Evolutionary conservation across 257 asterid genomes (phyloP).

Genomic region (Solanum medicagineum): DNA sequence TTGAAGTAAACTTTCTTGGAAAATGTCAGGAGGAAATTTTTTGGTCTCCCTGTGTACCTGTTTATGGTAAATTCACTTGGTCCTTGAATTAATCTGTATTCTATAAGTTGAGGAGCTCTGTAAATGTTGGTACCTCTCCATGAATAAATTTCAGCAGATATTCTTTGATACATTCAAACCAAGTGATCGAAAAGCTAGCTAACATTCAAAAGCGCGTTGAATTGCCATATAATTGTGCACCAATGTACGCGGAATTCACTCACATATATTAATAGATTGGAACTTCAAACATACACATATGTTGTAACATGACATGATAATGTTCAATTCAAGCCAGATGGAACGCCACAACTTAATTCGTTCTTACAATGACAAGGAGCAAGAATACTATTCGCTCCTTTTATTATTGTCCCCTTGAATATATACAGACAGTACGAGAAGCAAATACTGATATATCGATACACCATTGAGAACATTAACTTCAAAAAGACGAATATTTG

Average conservation of each 20-base stretch:
- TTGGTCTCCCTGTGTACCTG: neutral
- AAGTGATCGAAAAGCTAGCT: neutral
- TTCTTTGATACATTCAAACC: neutral
- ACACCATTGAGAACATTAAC: neutral
- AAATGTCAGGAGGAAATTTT: neutral
- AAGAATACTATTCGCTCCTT: neutral
- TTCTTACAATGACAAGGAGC: neutral
- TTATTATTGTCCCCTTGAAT: neutral
- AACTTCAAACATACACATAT: neutral
- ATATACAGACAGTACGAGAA: neutral
- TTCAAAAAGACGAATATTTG: neutral
- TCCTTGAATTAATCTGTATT: neutral
- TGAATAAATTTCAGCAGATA: neutral
- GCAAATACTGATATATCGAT: neutral
- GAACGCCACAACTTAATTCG: neutral
- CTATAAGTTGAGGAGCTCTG: neutral
- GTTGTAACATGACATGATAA: neutral
- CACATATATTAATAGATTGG: neutral
- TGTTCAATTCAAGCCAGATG: neutral
- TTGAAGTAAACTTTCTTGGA: neutral
- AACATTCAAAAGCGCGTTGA: neutral
- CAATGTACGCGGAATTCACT: neutral
- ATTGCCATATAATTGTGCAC: neutral
- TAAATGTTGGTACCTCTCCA: neutral
- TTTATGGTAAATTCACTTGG: neutral